Base-by-base conservation (phyloP, 164 flowering plant species). In the Macadamia integrifolia region DNA sequence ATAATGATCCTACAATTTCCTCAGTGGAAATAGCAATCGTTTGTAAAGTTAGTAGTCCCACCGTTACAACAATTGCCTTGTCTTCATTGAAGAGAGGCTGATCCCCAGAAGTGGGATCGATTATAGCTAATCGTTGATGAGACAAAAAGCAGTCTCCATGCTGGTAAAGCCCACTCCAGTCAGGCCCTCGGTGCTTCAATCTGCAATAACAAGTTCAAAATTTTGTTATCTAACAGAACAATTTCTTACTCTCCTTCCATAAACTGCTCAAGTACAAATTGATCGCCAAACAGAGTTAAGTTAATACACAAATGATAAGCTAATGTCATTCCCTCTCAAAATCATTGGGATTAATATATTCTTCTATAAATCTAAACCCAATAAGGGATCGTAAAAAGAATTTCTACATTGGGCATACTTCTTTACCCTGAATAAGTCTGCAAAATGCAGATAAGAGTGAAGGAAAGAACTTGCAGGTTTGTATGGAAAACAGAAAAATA, bases 181-280 rank as follows among this genome's bases (percentile, higher is more conserved):
- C 98, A 5, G 99, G 99, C 7, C 99, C 99, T 9, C 99, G 86
- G 77, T 94, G 99, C 91, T 84, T 94, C 89, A 94, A 81, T 61
- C 99, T 94, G 76, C 56, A 44, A 43, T 9, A 35, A 18, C 14
- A 64, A 64, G 23, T 31, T 15, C n/a, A 35, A 58, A 11, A 14
- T 53, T 53, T 49, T 1, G 11, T 53, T 11, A 53, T 53, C 57
- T 17, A 14, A 14, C 57, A 53, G 15, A 53, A 11, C 13, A 46
- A 8, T 46, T 46, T 46, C 7, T 3, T 46, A 8, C 7, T 46
- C 50, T 46, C 50, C 40, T 46, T 46, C 6, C 48, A 46, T 46
- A 9, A 46, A 46, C 50, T 46, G 13, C 13, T 46, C 13, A 8
- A 46, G 13, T 9, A 46, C 50, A 35, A 0, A 8, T 46, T 46